Percentiles rank a stretch among this genome's conserved stretches.
phyloP scores from a whole-genome alignment of 768 basidiomycete species.

The Podaxis rugospora region DNA sequence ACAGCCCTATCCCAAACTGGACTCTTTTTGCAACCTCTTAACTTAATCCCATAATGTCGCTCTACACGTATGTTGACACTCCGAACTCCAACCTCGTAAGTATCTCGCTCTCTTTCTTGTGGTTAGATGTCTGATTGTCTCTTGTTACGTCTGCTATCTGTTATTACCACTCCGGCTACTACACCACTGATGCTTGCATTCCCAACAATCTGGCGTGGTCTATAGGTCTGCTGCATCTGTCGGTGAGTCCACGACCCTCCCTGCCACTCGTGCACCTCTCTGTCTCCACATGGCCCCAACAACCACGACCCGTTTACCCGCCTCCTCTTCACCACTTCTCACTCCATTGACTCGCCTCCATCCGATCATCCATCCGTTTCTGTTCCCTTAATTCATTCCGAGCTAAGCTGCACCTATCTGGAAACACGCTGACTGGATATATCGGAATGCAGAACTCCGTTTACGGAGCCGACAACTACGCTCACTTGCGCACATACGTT shows the following conservation, averaged over 20 bases:
- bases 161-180: background rate
- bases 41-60: slow-evolving; percentile 23
- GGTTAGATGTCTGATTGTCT: background rate
- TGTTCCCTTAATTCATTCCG: background rate
- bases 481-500: slow-evolving; percentile 81
- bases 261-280: background rate
- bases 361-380: background rate
- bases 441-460: slow-evolving; percentile 48
- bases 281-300: background rate
- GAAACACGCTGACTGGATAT: background rate
- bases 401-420: no score
- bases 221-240: slow-evolving; percentile 75
- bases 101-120: slow-evolving; percentile 4
- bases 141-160: background rate
- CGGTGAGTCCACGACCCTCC: slow-evolving; percentile 31
- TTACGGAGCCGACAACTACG: slow-evolving; percentile 72
- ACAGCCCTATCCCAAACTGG: background rate
- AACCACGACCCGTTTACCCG: background rate
- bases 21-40: background rate
- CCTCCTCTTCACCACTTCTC: background rate
- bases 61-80: slow-evolving; percentile 55
- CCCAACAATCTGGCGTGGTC: background rate
- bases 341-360: background rate
- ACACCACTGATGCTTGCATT: background rate
- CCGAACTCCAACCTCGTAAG: slow-evolving; percentile 68